Evolutionary conservation across 2,329 filamentous ascomycete genomes (phyloP), one percentile per base, ranked within the genome.

Genomic region (Leptographium wingfieldii): DNA sequence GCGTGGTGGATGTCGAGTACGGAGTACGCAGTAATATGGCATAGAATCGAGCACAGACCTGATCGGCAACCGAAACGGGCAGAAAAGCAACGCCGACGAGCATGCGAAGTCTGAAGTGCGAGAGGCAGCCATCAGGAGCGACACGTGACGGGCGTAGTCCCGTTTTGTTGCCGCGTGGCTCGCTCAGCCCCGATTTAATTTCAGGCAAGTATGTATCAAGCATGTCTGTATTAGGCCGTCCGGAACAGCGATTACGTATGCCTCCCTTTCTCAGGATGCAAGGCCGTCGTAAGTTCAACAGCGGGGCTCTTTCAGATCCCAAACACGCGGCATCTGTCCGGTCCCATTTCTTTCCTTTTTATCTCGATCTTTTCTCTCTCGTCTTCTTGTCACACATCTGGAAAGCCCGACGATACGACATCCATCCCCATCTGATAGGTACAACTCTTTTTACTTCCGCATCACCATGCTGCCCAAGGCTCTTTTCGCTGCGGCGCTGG

Each of bases 401-500:
- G 35, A 38, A 19, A 19, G 16, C 5, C 40, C 11, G 40, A 43
- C 40, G 40, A 43, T 43, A 43, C 40, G 38, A 40, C 43, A 46
- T 6, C 16, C 43, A n/a, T 46, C 16, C 19, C 19, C 43, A 52
- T 3, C 43, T 46, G 19, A n/a, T n/a, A 16, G 16, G 43, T 19
- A 19, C 43, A 19, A 46, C 35, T 10, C 7, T 19, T 56, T 40
- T 38, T 33, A 31, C 22, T 5, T 5, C 14, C 29, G 22, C 19
- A 31, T 19, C 12, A n/a, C 57, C 57, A 72, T 72, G 70, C 60
- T 71, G 65, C 62, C 70, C 69, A 78, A 79, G 56, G 71, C 75
- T 64, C 72, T 79, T 64, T 72, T 75, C 57, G 70, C 79, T 51
- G 71, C 71, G 49, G 73, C 73, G 73, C 72, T 60, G 71, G 70